Base-by-base conservation (phyloP, 2,329 filamentous ascomycete species). In the Pyrenochaeta sp. region DNA sequence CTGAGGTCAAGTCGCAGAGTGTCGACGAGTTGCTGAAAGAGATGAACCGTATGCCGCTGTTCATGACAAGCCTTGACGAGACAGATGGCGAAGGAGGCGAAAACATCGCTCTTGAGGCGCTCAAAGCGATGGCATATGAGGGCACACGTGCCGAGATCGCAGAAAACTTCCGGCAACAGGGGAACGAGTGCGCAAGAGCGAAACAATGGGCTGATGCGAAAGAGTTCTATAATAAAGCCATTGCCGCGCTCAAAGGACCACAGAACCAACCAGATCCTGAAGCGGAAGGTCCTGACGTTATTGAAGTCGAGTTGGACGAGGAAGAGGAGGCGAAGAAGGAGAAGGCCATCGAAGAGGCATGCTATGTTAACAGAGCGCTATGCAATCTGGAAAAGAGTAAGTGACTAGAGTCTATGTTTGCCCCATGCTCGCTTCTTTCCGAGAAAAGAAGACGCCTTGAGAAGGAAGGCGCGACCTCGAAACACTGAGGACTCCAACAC, bases 71-170 rank as follows among this genome's bases (percentile, higher is more conserved):
- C 66, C 84, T 97, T 34, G 91, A 86, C 57, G 84, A 86, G 58
- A 84, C 84, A 12, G 84, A 83, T 52, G 84, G 83, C 56, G 83
- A 84, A 60, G 83, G 84, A 56, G 84, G 91, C 68, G 91, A 96
- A 64, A 97, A 97, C 72, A 83, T 90, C 61, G 88, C 91, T 66
- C 83, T 97, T 0, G 93, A 96, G 69, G 96, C 95, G 0, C 84
- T 99, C 59, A 90, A 91, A 74, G 94, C 95, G 0, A 82, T 99
- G 39, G 92, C 92, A 30, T 97, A 97, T 75, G 95, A 99, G 80
- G 96, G 95, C 22, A 93, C 93, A 8, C 88, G 91, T 48, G 84
- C 89, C 9, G 94, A 98, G 76, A 90, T 96, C 61, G 91, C 89
- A 22, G 80, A 85, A 44, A 92, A 92, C 64, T 97, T 97, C 81